phyloP scores from a whole-genome alignment of 805 yeast species.

The Nakazawaea peltata region DNA sequence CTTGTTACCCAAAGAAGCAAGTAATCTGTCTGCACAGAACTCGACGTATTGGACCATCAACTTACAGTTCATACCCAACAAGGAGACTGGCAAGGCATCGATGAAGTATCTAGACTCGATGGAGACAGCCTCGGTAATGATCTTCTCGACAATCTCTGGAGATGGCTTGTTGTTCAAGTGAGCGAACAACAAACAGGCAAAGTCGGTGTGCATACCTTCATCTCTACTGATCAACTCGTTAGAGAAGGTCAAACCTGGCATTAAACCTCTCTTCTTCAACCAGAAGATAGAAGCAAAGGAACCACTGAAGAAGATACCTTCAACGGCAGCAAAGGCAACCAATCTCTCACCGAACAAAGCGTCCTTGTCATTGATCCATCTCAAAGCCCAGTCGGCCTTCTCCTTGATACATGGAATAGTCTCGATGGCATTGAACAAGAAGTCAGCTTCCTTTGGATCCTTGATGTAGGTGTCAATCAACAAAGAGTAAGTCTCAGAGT shows the following conservation, averaged over 20 bases:
- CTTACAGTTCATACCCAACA: constrained; percentile 90
- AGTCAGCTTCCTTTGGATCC: constrained; percentile 90
- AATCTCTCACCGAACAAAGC: constrained; percentile 93
- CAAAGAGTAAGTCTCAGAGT: constrained; percentile 93
- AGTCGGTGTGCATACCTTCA: constrained; percentile 98
- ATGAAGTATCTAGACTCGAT: constrained; percentile 93
- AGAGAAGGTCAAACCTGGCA: constrained; percentile 98
- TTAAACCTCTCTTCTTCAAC: constrained; percentile 97
- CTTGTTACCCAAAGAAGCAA: constrained; percentile 85
- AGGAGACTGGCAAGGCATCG: constrained; percentile 88
- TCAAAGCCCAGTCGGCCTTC: constrained; percentile 98
- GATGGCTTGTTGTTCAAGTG: constrained; percentile 89
- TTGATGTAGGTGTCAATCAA: constrained; percentile 92
- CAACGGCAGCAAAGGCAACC: constrained; percentile 98
- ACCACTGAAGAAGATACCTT: constrained; percentile 97
- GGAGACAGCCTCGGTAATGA: constrained; percentile 89
- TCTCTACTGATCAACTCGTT: constrained; percentile 97
- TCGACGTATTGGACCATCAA: constrained; percentile 98
- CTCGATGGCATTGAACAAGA: constrained; percentile 90
- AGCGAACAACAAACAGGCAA: constrained; percentile 91
- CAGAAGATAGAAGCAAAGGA: constrained; percentile 98
- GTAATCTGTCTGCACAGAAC: constrained; percentile 93
- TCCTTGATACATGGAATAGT: constrained; percentile 93
- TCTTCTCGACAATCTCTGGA: constrained; percentile 67
- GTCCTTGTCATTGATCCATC: constrained; percentile 88